Evolutionary conservation across 805 yeast species (phyloP).

Genomic region (Lipomyces yamadae): DNA sequence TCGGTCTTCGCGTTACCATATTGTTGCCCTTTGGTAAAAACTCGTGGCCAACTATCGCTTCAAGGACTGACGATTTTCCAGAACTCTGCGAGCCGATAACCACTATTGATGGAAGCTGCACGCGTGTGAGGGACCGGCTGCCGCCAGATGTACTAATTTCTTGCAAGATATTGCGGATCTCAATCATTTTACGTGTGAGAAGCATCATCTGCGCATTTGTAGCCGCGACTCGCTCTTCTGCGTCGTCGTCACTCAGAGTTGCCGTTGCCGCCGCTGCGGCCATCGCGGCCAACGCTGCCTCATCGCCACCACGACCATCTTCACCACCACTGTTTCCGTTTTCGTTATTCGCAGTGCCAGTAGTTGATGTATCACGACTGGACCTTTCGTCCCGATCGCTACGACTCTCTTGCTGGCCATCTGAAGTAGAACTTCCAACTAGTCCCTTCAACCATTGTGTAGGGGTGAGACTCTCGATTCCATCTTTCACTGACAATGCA

Average conservation of each 20-base stretch:
- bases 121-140: constrained; percentile 35
- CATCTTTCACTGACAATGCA: constrained; percentile 57
- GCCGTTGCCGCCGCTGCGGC: constrained; percentile 61
- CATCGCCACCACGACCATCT: constrained; percentile 48
- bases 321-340: constrained; percentile 45
- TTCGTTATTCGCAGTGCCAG: constrained; percentile 6
- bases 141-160: constrained; percentile 69
- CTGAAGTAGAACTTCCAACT: constrained; percentile 10
- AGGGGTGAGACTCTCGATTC: constrained; percentile 49
- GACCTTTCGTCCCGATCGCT: constrained; percentile 19
- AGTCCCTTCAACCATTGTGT: constrained; percentile 37
- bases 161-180: constrained; percentile 78
- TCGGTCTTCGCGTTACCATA: constrained; percentile 98
- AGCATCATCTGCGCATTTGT: constrained; percentile 75
- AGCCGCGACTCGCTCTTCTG: constrained; percentile 53
- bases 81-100: constrained; percentile 97
- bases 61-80: constrained; percentile 95
- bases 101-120: constrained; percentile 90
- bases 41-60: constrained; percentile 96
- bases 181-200: constrained; percentile 95
- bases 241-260: constrained; percentile 50
- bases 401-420: background rate
- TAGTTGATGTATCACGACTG: constrained; percentile 28
- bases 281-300: constrained; percentile 56
- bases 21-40: constrained; percentile 95